Percentiles rank a stretch among this genome's conserved stretches.
phyloP scores from a whole-genome alignment of 2,329 filamentous ascomycete species.

The Lachnellula subtilissima region DNA sequence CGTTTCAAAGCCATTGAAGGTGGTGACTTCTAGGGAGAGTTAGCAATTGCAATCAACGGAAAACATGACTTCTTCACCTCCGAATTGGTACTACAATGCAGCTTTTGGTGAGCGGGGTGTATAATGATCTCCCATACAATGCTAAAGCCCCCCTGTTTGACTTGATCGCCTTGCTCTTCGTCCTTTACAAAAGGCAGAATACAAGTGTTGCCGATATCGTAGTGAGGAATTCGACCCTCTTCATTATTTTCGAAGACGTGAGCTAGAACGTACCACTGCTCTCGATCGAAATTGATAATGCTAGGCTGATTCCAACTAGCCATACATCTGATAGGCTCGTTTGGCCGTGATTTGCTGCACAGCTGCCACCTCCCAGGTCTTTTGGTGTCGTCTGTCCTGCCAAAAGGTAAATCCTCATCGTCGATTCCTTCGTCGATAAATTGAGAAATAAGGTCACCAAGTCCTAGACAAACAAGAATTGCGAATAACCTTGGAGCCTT shows the following conservation, averaged over 20 bases:
- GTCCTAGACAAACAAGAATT: not conserved
- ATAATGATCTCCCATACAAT: conserved; percentile 6
- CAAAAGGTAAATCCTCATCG: conserved; percentile 4
- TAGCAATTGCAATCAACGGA: not conserved
- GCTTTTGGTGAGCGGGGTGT: conserved; percentile 10
- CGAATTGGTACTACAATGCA: not conserved
- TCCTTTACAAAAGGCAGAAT: conserved; percentile 11
- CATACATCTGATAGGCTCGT: conserved; percentile 5
- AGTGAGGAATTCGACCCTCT: not conserved
- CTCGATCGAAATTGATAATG: conserved; percentile 1
- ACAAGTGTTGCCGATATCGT: not conserved
- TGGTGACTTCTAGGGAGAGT: not conserved
- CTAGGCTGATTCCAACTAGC: not conserved
- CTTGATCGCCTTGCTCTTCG: not conserved
- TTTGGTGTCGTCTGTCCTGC: not conserved
- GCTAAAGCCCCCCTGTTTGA: conserved; percentile 1
- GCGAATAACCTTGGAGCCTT: conserved; percentile 1
- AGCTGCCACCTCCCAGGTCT: not conserved
- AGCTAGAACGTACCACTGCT: conserved; percentile 5
- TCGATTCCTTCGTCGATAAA: conserved; percentile 1
- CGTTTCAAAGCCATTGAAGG: conserved; percentile 5
- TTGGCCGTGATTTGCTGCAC: not conserved
- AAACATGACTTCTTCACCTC: not conserved
- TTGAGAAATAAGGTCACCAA: not conserved
- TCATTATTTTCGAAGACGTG: conserved; percentile 3